These are phyloP conservation scores for Canariomyces notabilis DNA, from an alignment of 2,329 filamentous ascomycete species.

Conservation along the genomic window DNA sequence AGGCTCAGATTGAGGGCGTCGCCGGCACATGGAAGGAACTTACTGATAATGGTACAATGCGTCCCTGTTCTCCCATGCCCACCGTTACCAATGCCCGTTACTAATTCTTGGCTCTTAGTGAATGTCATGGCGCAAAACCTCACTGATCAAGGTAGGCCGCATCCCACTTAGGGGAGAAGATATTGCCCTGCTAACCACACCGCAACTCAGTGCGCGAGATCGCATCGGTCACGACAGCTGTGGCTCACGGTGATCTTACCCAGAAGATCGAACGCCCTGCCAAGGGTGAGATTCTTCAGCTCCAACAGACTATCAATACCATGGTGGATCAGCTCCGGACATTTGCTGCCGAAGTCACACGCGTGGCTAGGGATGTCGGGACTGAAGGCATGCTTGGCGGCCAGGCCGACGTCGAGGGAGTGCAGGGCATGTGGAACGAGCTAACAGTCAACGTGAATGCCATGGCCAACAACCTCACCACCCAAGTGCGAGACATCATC, in stretches of 20 bases:
- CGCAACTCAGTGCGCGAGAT: constrained; percentile 64
- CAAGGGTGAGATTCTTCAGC: constrained; percentile 73
- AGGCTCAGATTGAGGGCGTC: constrained; percentile 88
- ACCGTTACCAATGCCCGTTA: too few relatives aligned
- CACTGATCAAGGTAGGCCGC: constrained; percentile 60
- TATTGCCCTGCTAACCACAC: constrained; percentile 2
- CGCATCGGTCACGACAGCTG: constrained; percentile 76
- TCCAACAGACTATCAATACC: constrained; percentile 83
- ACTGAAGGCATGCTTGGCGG: constrained; percentile 79
- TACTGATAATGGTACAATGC: constrained; percentile 80
- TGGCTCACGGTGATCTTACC: constrained; percentile 75
- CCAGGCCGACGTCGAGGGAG: constrained; percentile 76
- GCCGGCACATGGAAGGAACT: constrained; percentile 97
- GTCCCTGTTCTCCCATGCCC: too few relatives aligned
- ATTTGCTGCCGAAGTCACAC: constrained; percentile 78
- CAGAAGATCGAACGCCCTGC: constrained; percentile 80
- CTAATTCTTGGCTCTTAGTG: constrained; percentile 44
- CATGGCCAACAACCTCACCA: constrained; percentile 83
- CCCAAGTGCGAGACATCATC: constrained; percentile 92
- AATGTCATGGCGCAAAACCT: constrained; percentile 82
- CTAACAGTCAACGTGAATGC: constrained; percentile 81
- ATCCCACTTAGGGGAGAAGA: background rate
- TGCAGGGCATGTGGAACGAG: constrained; percentile 86
- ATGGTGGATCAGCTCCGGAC: constrained; percentile 84
- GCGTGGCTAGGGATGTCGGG: constrained; percentile 77